phyloP scores from a whole-genome alignment of 495 filamentous ascomycete species.

The Xylaria curta region DNA sequence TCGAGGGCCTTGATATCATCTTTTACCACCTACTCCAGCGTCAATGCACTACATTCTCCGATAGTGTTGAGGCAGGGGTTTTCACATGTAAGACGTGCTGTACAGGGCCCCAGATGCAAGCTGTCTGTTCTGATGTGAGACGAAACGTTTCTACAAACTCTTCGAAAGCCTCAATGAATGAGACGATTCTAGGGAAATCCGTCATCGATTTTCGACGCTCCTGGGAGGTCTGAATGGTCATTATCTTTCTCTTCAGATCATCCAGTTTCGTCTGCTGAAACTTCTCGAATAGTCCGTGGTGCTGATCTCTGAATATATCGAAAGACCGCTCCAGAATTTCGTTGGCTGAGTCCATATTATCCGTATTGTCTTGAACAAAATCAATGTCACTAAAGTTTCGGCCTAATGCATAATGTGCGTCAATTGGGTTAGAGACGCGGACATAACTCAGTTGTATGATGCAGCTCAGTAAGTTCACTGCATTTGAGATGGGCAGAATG shows the following conservation, averaged over 20 bases:
- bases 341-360: slow-evolving; percentile 4
- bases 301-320: slow-evolving; percentile 36
- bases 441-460: neutral
- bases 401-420: neutral
- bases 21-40: slow-evolving; percentile 38
- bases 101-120: slow-evolving; percentile 51
- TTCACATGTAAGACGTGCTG: slow-evolving; percentile 40
- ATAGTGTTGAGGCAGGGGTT: neutral
- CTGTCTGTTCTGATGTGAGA: slow-evolving; percentile 40
- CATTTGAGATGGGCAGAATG: neutral
- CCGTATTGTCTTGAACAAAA: neutral
- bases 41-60: neutral
- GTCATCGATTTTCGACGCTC: slow-evolving; percentile 40
- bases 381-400: neutral
- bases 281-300: slow-evolving; percentile 33
- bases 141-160: slow-evolving; percentile 42
- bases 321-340: neutral
- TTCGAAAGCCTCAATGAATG: slow-evolving; percentile 51
- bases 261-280: slow-evolving; percentile 38
- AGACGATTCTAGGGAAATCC: slow-evolving; percentile 44
- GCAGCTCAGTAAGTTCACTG: neutral
- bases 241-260: slow-evolving; percentile 41
- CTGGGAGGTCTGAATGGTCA: slow-evolving; percentile 46
- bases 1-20: slow-evolving; percentile 46
- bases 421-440: neutral